Base-by-base conservation (phyloP, 2,329 filamentous ascomycete genomes). In the Stemphylium vesicarium region DNA sequence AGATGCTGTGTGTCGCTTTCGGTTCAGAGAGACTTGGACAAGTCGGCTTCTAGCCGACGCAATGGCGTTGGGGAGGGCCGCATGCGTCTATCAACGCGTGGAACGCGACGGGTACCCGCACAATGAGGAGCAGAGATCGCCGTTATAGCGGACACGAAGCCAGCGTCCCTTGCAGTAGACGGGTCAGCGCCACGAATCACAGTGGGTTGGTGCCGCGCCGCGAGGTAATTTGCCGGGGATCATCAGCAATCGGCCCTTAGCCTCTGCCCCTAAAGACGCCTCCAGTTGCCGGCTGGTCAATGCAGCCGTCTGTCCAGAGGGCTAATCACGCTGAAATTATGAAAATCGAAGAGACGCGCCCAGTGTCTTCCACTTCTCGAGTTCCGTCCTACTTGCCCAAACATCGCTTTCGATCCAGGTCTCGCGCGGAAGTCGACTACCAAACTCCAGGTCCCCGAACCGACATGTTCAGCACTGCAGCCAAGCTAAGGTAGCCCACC, bases 401-500 rank as follows among this genome's bases (percentile, higher is more conserved):
- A 43, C 48, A 56, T 41, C 41, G 32, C 48, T 35, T 40, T 40
- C 45, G 44, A 49, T 32, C 35, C 29, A 26, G 35, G 22, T 24
- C 40, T 10, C 31, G 26, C 26, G 26, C 26, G 9, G 26, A 29
- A 29, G 26, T 11, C 26, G 26, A 29, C 26, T 29, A 10, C 44
- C 44, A 53, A 39, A 40, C 44, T 48, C 33, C 32, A 32, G 20
- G 18, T 41, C n/a, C 18, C 36, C 49, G 60, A 29, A 29, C 26
- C 26, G 59, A 62, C 54, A 68, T 68, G 65, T 53, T 33, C 61
- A 57, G 36, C 48, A 59, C 52, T 54, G 50, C 59, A 53, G 53
- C 53, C 60, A 54, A 56, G 63, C 61, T 55, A 59, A 60, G 46
- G 58, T 67, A 69, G 58, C 59, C 50, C 52, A 54, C 59, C 52